A percentile compares a stretch with the other conserved stretches of the same genome.
Conservation (phyloP, 805 yeast genomes). For the Candida parachauliodes region DNA sequence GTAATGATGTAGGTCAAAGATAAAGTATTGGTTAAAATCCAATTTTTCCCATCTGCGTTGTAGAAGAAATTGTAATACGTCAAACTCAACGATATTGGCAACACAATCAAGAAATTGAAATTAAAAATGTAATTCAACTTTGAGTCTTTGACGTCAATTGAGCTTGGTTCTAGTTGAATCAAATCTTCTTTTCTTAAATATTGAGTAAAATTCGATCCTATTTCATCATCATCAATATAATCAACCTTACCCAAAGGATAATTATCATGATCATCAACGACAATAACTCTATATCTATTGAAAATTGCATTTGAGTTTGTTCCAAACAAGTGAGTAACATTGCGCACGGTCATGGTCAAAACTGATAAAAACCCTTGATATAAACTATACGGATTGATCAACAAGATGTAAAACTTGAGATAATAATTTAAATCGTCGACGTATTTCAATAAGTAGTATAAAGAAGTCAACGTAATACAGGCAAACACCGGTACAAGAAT, state of each 20-base stretch:
- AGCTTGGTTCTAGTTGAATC: constrained; percentile 5
- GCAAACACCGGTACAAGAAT: constrained; percentile 44
- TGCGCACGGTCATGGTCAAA: constrained; percentile 23
- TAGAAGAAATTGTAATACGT: constrained; percentile 4
- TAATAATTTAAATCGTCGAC: constrained; percentile 27
- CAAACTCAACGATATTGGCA: constrained; percentile 14
- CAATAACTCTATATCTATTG: constrained; percentile 38
- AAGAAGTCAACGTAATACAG: constrained; percentile 31
- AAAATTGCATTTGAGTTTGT: constrained; percentile 22
- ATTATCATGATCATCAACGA: constrained; percentile 33
- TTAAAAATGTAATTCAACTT: constrained; percentile 19
- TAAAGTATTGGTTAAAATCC: constrained; percentile 33
- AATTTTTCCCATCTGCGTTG: constrained; percentile 10
- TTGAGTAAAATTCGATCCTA: constrained; percentile 22
- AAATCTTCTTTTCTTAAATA: constrained; percentile 6
- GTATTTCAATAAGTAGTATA: constrained; percentile 35
- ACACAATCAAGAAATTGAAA: constrained; percentile 11
- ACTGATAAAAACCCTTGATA: constrained; percentile 24
- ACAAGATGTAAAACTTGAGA: constrained; percentile 32
- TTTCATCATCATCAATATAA: constrained; percentile 15
- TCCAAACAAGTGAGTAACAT: constrained; percentile 20
- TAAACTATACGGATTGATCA: constrained; percentile 30
- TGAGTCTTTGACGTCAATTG: neutral
- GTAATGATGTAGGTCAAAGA: constrained; percentile 42
- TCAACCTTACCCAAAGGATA: constrained; percentile 38